Evolutionary conservation across 352 stramenopile species (phyloP).

Genomic region (Globisporangium recalcitrans): DNA sequence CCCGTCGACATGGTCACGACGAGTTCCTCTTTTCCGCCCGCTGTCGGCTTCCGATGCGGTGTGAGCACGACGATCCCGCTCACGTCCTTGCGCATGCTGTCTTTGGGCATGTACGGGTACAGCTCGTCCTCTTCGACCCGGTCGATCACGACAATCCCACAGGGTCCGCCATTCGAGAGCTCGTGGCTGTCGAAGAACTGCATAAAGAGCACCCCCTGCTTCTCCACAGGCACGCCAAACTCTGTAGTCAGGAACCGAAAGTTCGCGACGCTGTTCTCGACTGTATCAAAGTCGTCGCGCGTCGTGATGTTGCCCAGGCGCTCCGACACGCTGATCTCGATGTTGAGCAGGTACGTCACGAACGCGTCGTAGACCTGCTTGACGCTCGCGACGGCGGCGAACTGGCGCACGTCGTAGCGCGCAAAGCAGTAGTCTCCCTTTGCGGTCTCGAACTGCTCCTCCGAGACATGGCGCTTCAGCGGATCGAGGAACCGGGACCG

Average conservation of each 20-base stretch:
- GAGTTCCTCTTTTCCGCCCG: neutral
- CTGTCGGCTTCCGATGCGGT: neutral
- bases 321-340: neutral
- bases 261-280: neutral
- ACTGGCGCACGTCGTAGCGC: neutral
- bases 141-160: neutral
- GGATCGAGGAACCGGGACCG: neutral
- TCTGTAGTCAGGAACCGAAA: neutral
- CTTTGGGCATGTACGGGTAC: neutral
- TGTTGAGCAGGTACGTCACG: neutral
- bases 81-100: neutral
- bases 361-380: neutral
- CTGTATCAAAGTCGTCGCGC: neutral
- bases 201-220: neutral
- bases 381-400: neutral
- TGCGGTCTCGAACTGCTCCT: neutral
- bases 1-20: neutral
- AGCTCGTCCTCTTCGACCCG: neutral
- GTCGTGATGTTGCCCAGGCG: neutral
- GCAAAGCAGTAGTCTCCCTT: neutral
- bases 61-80: neutral
- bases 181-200: neutral
- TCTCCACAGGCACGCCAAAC: neutral
- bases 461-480: neutral
- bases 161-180: neutral